Evolutionary conservation across 192 early-diverging fungal species (phyloP), one percentile per base, ranked within the genome.

Genomic region (Thoreauomyces humboldtii): DNA sequence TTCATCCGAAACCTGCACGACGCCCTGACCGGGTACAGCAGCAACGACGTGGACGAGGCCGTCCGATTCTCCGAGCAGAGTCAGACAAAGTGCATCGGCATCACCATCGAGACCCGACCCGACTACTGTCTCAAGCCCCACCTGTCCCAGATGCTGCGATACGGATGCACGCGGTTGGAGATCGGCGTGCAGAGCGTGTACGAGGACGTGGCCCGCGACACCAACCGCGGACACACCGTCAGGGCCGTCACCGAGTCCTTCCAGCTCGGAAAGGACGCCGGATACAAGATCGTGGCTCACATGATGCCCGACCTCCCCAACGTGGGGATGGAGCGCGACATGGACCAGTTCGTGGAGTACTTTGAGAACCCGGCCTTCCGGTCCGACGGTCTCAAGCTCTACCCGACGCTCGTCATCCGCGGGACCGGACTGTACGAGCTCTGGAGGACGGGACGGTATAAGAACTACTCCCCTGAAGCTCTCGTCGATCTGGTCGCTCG

Each of bases 281-380:
- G 97, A 11, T 99, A 94, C 81, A 99, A 99, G 70, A 89, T 99
- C 0, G 97, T 99, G 9, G 87, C 95, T 15, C 97, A 99, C 61
- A 99, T 99, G 97, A 99, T 99, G 97, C 97, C 97, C 9, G 96
- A 99, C 79, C 77, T 99, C 56, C 96, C 97, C 1, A 99, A 99
- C 66, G 96, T 99, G 11, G 96, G 96, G 17, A 98, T 98, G 94
- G 96, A 98, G 74, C 87, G 97, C 31, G 97, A 99, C 63, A 84
- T 99, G 52, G 97, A 97, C 59, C 97, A 99, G 76, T 98, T 99
- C 74, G 95, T 96, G 64, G 83, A 86, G 57, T 83, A 77, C 44
- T 99, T 99, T 86, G 97, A 98, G 72, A 99, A 97, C 70, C 97
- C 97, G 21, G 89, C 91, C n/a, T 99, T 93, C 80, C 89, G 97